These are phyloP conservation scores for Metschnikowia lochheadii DNA, from an alignment of 805 yeast genomes.

Conservation along the genomic window DNA sequence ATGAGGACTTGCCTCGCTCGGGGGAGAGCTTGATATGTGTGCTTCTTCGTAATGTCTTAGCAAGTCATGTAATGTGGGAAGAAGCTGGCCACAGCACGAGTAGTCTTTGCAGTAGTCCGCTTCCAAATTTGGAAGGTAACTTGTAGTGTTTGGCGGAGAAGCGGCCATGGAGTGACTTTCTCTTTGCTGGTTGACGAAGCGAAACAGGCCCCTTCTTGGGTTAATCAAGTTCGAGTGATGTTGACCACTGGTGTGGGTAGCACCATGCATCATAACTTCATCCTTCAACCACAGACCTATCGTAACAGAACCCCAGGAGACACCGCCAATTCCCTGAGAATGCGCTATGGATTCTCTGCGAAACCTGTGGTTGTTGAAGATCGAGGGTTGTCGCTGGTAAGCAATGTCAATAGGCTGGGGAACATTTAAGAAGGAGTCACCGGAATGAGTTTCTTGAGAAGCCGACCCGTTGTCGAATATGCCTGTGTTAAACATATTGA, in stretches of 20 bases:
- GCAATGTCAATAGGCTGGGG: conserved; percentile 46
- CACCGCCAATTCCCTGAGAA: conserved; percentile 97
- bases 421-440: conserved; percentile 20
- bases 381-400: conserved; percentile 38
- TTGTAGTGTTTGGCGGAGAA: conserved; percentile 64
- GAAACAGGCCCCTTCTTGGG: conserved; percentile 37
- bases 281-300: conserved; percentile 96
- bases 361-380: conserved; percentile 42
- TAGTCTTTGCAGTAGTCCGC: conserved; percentile 96
- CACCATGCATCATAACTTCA: conserved; percentile 65
- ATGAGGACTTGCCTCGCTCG: conserved; percentile 30
- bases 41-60: conserved; percentile 95
- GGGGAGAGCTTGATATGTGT: conserved; percentile 65
- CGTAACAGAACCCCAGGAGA: conserved; percentile 93
- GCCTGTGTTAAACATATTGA: conserved; percentile 38
- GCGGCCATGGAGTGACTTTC: conserved; percentile 29
- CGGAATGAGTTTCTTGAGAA: conserved; percentile 20
- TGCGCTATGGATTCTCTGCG: conserved; percentile 92
- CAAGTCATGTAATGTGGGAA: conserved; percentile 91
- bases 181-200: conserved; percentile 19
- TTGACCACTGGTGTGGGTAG: conserved; percentile 13
- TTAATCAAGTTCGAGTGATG: conserved; percentile 26
- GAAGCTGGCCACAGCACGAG: conserved; percentile 87
- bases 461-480: conserved; percentile 34
- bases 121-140: conserved; percentile 88